A percentile compares a stretch with the other conserved stretches of the same genome.
Evolutionary conservation across 1,139 yeast genomes (phyloP).

Genomic region (Oligophagozyma castellii): DNA sequence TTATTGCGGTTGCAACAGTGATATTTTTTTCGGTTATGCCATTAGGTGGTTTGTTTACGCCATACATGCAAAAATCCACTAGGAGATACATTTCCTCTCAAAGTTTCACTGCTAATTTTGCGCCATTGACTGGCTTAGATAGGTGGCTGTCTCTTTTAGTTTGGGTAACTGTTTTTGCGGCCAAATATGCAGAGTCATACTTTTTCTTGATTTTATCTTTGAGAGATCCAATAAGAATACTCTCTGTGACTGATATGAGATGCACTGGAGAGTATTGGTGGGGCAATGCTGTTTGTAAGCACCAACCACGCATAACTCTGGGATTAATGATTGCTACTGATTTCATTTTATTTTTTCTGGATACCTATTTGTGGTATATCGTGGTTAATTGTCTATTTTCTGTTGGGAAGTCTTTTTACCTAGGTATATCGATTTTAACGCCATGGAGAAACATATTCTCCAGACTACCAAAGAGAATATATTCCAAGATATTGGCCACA

Average conservation of each 20-base stretch:
- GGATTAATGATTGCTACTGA: constrained; percentile 91
- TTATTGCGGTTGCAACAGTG: constrained; percentile 76
- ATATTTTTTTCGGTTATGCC: constrained; percentile 90
- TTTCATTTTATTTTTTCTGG: constrained; percentile 89
- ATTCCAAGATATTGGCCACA: constrained; percentile 92
- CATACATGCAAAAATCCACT: constrained; percentile 77
- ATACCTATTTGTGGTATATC: constrained; percentile 98
- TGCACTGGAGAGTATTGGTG: constrained; percentile 89
- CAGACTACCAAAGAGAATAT: constrained; percentile 95
- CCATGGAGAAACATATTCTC: constrained; percentile 99
- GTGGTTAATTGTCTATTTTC: constrained; percentile 89
- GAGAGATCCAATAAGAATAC: constrained; percentile 83
- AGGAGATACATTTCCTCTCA: constrained; percentile 89
- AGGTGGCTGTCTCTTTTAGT: constrained; percentile 93
- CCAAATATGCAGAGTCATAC: constrained; percentile 82
- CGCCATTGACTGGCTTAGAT: constrained; percentile 70
- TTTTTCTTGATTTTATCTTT: constrained; percentile 80
- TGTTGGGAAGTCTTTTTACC: constrained; percentile 92
- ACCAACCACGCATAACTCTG: constrained; percentile 77
- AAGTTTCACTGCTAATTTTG: constrained; percentile 88
- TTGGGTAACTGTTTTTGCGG: constrained; percentile 80
- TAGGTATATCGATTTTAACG: constrained; percentile 95
- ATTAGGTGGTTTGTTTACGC: constrained; percentile 88
- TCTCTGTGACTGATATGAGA: constrained; percentile 52
- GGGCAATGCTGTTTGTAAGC: constrained; percentile 57